Evolutionary conservation across 2,329 filamentous ascomycete species (phyloP).

Genomic region (Fragosphaeria purpurea): DNA sequence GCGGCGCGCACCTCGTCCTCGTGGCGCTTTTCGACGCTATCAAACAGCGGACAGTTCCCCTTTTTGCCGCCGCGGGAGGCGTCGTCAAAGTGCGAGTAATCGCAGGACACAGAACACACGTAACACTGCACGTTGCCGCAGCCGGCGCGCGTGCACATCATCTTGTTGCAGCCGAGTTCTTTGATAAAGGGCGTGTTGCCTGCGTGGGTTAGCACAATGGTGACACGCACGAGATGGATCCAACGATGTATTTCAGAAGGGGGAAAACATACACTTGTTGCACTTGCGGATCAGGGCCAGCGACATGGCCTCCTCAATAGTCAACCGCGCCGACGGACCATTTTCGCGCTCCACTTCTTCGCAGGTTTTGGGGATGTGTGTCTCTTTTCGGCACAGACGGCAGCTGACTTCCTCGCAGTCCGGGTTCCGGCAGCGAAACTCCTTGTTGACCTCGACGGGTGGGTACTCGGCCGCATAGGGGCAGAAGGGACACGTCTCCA

Average conservation of each 20-base stretch:
- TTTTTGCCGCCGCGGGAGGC: constrained; percentile 31
- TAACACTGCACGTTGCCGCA: constrained; percentile 54
- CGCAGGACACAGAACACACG: constrained; percentile 56
- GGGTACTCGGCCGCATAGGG: constrained; percentile 67
- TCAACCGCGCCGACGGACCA: constrained; percentile 50
- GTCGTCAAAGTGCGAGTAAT: constrained; percentile 64
- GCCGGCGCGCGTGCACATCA: constrained; percentile 52
- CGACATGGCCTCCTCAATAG: constrained; percentile 78
- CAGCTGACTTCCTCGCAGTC: constrained; percentile 57
- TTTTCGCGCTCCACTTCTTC: constrained; percentile 53
- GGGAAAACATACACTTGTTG: constrained; percentile 43
- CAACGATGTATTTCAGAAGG: too few relatives aligned
- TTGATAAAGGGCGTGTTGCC: constrained; percentile 71
- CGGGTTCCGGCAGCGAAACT: constrained; percentile 61
- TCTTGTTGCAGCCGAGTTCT: constrained; percentile 72
- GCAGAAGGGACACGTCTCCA: constrained; percentile 73
- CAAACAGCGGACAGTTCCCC: constrained; percentile 59
- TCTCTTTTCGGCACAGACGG: constrained; percentile 55
- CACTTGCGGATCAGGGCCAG: constrained; percentile 67
- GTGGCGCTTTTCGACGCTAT: constrained; percentile 50
- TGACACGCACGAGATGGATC: too few relatives aligned
- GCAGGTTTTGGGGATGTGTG: constrained; percentile 65
- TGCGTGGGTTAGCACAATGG: constrained; percentile 12
- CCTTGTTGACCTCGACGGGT: constrained; percentile 55
- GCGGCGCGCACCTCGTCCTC: constrained; percentile 53